Conservation (phyloP, 2,329 filamentous ascomycete species). For the Orbilia brochopaga region DNA sequence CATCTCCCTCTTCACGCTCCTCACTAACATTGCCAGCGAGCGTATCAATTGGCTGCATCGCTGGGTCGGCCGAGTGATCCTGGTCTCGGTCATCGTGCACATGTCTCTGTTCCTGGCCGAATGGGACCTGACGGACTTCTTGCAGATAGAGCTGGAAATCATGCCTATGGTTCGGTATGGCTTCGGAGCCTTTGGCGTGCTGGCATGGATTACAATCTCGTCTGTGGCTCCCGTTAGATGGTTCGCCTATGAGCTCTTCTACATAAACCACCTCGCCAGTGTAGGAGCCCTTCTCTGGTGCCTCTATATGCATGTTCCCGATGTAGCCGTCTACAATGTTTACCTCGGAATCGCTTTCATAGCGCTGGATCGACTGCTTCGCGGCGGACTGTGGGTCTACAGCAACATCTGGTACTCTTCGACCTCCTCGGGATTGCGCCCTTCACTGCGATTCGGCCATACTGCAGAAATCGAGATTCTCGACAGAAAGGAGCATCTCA, state of each 20-base stretch:
- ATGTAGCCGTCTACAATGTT: conserved; percentile 66
- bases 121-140: conserved; percentile 68
- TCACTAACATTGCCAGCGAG: conserved; percentile 71
- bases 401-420: conserved; percentile 26
- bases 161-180: conserved; percentile 73
- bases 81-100: conserved; percentile 72
- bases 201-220: conserved; percentile 70
- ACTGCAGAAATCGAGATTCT: conserved; percentile 42
- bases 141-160: conserved; percentile 66
- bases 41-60: conserved; percentile 75
- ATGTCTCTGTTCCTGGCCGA: conserved; percentile 72
- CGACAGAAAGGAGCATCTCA: conserved; percentile 40
- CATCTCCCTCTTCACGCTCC: conserved; percentile 65
- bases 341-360: conserved; percentile 71
- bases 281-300: conserved; percentile 69
- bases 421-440: conserved; percentile 8
- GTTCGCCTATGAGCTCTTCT: conserved; percentile 73
- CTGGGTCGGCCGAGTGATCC: conserved; percentile 73
- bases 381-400: conserved; percentile 17
- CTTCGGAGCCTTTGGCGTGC: conserved; percentile 69
- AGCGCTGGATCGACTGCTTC: conserved; percentile 66
- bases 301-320: conserved; percentile 69
- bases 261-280: conserved; percentile 70
- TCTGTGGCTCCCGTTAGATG: conserved; percentile 69
- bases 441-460: conserved; percentile 36